Percentiles rank a stretch among this genome's conserved stretches.
Conservation (phyloP, 345 rosid genomes). For the Populus tremula region DNA sequence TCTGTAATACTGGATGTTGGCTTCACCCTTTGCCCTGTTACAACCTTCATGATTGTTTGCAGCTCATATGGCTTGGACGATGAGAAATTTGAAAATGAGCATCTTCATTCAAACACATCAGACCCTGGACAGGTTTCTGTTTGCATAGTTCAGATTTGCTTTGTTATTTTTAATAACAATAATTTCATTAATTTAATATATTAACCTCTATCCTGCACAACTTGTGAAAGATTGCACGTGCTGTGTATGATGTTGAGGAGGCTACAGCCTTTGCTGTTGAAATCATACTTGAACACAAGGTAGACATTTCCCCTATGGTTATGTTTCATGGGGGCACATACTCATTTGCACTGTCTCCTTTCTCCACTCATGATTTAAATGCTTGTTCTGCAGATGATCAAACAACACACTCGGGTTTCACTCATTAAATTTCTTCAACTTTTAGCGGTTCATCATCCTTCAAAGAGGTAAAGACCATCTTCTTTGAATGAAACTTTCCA, state of each 20-base stretch:
- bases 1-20: neutral
- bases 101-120: slow-evolving; percentile 60
- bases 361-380: neutral
- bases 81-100: slow-evolving; percentile 70
- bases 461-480: slow-evolving; percentile 53
- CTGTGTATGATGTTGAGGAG: slow-evolving; percentile 87
- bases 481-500: slow-evolving; percentile 9
- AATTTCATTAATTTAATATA: slow-evolving; percentile 1
- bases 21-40: neutral
- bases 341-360: neutral
- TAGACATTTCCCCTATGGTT: slow-evolving; percentile 15
- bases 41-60: slow-evolving; percentile 14
- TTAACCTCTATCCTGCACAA: slow-evolving; percentile 21
- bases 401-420: slow-evolving; percentile 67
- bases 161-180: neutral
- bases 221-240: slow-evolving; percentile 68
- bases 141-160: slow-evolving; percentile 20
- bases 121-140: slow-evolving; percentile 73
- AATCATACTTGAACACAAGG: slow-evolving; percentile 75
- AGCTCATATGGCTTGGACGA: slow-evolving; percentile 85
- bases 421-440: slow-evolving; percentile 81
- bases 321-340: neutral
- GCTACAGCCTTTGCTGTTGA: slow-evolving; percentile 81
- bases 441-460: slow-evolving; percentile 91
- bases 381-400: slow-evolving; percentile 61